These are phyloP conservation scores for Huntiella omanensis DNA, from an alignment of 2,329 filamentous ascomycete genomes.

Conservation along the genomic window DNA sequence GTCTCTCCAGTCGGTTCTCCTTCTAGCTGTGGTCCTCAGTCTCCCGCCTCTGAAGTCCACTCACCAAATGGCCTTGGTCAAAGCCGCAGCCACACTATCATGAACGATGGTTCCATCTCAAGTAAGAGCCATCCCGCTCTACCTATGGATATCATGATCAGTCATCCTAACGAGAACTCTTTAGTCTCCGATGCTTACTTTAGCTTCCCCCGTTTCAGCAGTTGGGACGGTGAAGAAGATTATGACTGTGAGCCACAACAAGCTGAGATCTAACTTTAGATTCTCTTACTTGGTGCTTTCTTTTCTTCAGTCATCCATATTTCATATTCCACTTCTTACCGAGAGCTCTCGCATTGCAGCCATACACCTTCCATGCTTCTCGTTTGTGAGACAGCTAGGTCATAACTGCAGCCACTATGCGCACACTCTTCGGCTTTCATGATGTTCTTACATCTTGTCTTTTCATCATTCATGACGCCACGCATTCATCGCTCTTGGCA, in stretches of 20 bases:
- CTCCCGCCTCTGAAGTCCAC: constrained; percentile 1
- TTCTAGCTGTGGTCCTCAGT: neutral
- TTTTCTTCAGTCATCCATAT: neutral
- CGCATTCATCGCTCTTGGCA: too few relatives aligned
- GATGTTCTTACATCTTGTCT: constrained; percentile 11
- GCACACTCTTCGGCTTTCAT: constrained; percentile 5
- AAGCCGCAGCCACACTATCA: neutral
- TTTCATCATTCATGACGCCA: neutral
- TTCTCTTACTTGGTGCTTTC: neutral
- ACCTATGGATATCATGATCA: constrained; percentile 1
- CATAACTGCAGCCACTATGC: constrained; percentile 1
- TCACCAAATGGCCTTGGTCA: neutral
- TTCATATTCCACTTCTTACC: neutral
- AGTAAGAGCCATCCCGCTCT: constrained; percentile 15
- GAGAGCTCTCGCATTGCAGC: neutral
- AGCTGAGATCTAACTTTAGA: constrained; percentile 2
- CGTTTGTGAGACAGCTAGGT: neutral
- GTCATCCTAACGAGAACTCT: neutral
- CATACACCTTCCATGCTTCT: neutral
- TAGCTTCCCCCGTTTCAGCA: constrained; percentile 57
- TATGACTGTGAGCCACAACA: constrained; percentile 8
- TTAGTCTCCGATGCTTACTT: constrained; percentile 29
- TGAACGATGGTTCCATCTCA: constrained; percentile 13
- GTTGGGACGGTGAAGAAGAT: constrained; percentile 31
- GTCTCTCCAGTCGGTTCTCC: constrained; percentile 8